A percentile compares a stretch with the other conserved stretches of the same genome.
Conservation (phyloP, 495 filamentous ascomycete species). For the Letharia columbiana region DNA sequence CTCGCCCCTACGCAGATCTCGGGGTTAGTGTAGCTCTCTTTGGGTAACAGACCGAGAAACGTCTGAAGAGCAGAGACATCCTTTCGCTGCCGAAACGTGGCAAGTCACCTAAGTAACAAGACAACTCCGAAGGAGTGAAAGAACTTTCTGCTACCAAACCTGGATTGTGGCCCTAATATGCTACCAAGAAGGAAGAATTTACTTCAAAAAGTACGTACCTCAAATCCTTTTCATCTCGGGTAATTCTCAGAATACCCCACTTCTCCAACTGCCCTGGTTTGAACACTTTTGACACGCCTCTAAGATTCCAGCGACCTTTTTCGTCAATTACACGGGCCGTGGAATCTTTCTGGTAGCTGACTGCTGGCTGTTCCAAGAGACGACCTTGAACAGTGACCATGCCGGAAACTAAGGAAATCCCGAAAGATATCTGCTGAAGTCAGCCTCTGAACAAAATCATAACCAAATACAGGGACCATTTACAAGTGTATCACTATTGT, state of each 20-base stretch:
- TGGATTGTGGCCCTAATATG: no score
- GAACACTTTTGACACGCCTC: background rate
- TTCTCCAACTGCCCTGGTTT: background rate
- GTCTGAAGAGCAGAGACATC: no score
- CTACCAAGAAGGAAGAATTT: no score
- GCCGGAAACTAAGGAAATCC: background rate
- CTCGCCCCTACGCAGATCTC: background rate
- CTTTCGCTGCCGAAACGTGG: no score
- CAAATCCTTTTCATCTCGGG: background rate
- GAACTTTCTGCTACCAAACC: no score
- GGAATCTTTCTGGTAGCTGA: background rate
- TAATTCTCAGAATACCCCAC: background rate
- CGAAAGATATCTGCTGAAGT: background rate
- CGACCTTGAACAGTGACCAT: background rate
- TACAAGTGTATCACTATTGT: background rate
- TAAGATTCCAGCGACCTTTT: background rate
- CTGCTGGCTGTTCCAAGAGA: background rate
- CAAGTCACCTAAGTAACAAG: no score
- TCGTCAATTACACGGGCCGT: background rate
- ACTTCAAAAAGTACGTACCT: no score
- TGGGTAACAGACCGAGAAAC: no score
- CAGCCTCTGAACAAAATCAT: background rate
- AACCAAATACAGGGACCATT: background rate
- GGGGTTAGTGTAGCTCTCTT: no score
- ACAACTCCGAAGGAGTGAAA: no score